phyloP scores from a whole-genome alignment of 106 monocot species.

The Xerophyta viscosa region DNA sequence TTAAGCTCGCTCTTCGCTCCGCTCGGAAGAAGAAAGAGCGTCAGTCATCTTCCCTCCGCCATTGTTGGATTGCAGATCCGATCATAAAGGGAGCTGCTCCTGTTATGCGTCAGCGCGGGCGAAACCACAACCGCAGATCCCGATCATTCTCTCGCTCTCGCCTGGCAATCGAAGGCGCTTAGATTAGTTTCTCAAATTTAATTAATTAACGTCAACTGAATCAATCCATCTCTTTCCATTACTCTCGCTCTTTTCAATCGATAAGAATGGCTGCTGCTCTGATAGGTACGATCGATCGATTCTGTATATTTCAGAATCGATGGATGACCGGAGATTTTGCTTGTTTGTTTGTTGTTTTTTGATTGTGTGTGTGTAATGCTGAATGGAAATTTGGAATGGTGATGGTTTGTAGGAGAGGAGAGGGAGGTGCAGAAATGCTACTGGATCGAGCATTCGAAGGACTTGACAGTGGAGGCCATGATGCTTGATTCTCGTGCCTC shows the following conservation, averaged over 20 bases:
- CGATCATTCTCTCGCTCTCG: constrained; percentile 85
- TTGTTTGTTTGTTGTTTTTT: too few relatives aligned
- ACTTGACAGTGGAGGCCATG: constrained; percentile 96
- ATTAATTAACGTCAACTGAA: not conserved
- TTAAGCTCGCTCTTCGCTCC: not conserved
- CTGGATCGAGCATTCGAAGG: constrained; percentile 96
- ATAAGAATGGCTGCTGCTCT: too few relatives aligned
- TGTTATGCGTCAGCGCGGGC: constrained; percentile 74
- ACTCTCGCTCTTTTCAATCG: not conserved
- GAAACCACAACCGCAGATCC: constrained; percentile 49
- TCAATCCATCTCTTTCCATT: not conserved
- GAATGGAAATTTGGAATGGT: not conserved
- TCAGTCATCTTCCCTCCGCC: not conserved
- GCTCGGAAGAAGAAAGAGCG: not conserved
- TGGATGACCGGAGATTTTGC: too few relatives aligned
- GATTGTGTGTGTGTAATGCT: too few relatives aligned
- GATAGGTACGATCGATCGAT: not conserved
- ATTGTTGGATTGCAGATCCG: too few relatives aligned
- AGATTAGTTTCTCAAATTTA: not conserved
- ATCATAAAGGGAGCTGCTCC: not conserved
- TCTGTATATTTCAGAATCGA: too few relatives aligned
- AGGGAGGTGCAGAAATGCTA: constrained; percentile 81
- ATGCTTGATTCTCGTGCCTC: constrained; percentile 96
- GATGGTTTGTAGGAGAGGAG: constrained; percentile 21
- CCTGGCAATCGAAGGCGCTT: constrained; percentile 77